Evolutionary conservation across 768 basidiomycete species (phyloP).

Genomic region (Tricholomella constricta): DNA sequence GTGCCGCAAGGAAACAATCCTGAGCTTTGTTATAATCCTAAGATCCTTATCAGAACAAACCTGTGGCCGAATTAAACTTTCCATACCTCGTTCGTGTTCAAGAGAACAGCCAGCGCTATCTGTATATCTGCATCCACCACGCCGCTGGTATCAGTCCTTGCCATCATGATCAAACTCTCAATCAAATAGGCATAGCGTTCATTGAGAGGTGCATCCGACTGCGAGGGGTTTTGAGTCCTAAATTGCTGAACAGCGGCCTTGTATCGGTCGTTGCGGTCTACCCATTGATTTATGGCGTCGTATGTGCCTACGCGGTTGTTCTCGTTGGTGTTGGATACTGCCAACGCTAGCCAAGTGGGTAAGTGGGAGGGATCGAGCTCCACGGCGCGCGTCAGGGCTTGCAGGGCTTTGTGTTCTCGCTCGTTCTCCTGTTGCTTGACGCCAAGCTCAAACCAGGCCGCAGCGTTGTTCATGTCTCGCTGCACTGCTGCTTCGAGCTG

Average conservation of each 20-base stretch:
- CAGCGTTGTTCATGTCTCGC: conserved; percentile 65
- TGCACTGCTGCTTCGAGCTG: conserved; percentile 91
- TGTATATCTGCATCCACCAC: conserved; percentile 93
- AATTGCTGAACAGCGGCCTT: conserved; percentile 43
- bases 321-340: conserved; percentile 92
- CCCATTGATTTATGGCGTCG: conserved; percentile 85
- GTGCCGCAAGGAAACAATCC: conserved; percentile 91
- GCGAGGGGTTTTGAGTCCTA: conserved; percentile 32
- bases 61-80: not conserved
- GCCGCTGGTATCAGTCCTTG: conserved; percentile 54
- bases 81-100: conserved; percentile 87
- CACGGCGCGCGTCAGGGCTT: conserved; percentile 78
- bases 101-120: conserved; percentile 87
- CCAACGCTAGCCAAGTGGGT: conserved; percentile 87
- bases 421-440: conserved; percentile 99
- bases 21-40: conserved; percentile 91
- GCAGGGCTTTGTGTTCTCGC: conserved; percentile 86
- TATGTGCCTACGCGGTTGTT: conserved; percentile 72
- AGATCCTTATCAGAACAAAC: conserved; percentile 6
- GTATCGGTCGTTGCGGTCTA: conserved; percentile 62
- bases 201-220: conserved; percentile 28
- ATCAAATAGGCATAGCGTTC: conserved; percentile 60
- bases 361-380: conserved; percentile 78
- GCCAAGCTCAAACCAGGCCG: conserved; percentile 89
- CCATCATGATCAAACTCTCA: conserved; percentile 82